Evolutionary conservation across 305 asterid genomes (phyloP).

Genomic region (Fraxinus angustifolia): DNA sequence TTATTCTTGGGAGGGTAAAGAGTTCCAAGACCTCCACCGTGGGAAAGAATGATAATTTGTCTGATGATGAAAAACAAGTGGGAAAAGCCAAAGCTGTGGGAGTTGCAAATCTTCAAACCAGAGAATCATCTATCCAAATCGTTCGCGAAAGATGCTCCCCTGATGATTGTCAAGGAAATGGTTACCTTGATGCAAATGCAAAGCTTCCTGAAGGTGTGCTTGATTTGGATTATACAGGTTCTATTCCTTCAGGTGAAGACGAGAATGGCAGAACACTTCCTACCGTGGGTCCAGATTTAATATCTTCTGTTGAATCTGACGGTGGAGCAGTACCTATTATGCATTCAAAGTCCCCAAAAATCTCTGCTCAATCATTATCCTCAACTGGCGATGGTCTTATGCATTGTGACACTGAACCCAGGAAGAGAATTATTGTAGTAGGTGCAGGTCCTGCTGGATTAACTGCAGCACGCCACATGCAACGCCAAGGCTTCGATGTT

Average conservation of each 20-base stretch:
- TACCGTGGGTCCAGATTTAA: conserved; percentile 34
- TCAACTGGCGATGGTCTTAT: conserved; percentile 24
- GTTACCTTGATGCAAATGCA: conserved; percentile 29
- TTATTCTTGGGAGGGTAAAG: conserved; percentile 54
- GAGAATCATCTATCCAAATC: conserved; percentile 35
- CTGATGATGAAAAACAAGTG: conserved; percentile 39
- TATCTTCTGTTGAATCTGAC: conserved; percentile 26
- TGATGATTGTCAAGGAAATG: conserved; percentile 36
- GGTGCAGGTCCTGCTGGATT: conserved; percentile 99
- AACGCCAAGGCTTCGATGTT: conserved; percentile 89
- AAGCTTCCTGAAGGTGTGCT: conserved; percentile 30
- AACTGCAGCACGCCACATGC: conserved; percentile 96
- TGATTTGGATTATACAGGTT: conserved; percentile 29
- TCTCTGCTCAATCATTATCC: conserved; percentile 27
- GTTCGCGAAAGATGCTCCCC: conserved; percentile 29
- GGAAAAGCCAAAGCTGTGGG: conserved; percentile 31
- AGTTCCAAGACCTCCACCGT: conserved; percentile 35
- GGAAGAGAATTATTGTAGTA: conserved; percentile 63
- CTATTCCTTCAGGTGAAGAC: conserved; percentile 33
- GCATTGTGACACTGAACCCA: conserved; percentile 37
- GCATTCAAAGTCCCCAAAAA: conserved; percentile 34
- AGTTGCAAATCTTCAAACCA: conserved; percentile 29
- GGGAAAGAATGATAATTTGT: conserved; percentile 37
- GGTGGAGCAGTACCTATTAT: conserved; percentile 30
- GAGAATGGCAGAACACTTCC: conserved; percentile 32